A percentile compares a stretch with the other conserved stretches of the same genome.
Evolutionary conservation across 106 monocot species (phyloP).

Genomic region (Triglochin maritima): DNA sequence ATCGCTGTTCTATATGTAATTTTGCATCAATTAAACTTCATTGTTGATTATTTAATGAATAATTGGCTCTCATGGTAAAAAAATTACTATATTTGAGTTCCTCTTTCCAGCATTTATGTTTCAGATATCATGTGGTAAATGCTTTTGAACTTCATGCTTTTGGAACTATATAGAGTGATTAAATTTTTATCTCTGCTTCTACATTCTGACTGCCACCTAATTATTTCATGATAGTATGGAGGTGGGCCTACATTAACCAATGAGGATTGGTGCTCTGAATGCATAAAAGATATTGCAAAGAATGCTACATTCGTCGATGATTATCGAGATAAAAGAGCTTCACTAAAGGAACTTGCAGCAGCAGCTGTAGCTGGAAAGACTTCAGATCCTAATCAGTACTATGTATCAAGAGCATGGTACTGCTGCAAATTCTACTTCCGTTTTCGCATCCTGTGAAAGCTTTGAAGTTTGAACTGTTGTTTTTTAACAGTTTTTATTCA

Average conservation of each 20-base stretch:
- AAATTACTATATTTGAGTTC: too few species aligned
- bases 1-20: too few species aligned
- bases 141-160: too few species aligned
- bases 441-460: not conserved
- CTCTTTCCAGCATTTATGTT: too few species aligned
- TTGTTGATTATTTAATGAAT: too few species aligned
- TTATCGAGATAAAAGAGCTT: conserved; percentile 67
- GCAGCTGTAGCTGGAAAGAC: conserved; percentile 63
- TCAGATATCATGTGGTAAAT: too few species aligned
- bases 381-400: conserved; percentile 49
- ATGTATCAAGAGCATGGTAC: conserved; percentile 85
- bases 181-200: not conserved
- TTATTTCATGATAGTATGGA: conserved; percentile 41
- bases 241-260: conserved; percentile 59
- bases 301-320: conserved; percentile 56
- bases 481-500: too few species aligned
- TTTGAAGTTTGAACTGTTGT: too few species aligned
- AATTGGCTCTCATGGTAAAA: too few species aligned
- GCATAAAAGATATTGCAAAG: conserved; percentile 55
- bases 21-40: too few species aligned
- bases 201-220: not conserved
- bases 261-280: conserved; percentile 57
- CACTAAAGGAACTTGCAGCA: conserved; percentile 62
- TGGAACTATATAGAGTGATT: too few species aligned
- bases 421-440: not conserved